Conservation (phyloP, 2,329 filamentous ascomycete genomes). For the Alternaria hordeiaustralica region DNA sequence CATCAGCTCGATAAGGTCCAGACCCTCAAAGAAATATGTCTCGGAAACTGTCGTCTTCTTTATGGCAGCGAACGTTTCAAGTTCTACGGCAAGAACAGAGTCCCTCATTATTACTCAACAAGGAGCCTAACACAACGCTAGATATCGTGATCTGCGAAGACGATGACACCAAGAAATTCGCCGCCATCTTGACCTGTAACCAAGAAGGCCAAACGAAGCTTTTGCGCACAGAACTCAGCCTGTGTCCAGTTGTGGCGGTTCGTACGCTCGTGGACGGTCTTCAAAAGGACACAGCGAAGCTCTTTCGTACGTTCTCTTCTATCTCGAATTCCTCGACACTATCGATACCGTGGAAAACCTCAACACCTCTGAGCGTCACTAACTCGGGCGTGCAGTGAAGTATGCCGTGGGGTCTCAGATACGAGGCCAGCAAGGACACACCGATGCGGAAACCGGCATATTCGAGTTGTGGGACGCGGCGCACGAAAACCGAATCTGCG, state of each 20-base stretch:
- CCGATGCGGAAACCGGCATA: neutral
- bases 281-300: conserved; percentile 25
- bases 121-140: conserved; percentile 7
- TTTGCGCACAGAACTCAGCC: conserved; percentile 74
- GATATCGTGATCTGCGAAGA: conserved; percentile 26
- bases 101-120: too few species aligned
- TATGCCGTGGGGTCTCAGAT: conserved; percentile 25
- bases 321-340: too few species aligned
- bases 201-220: conserved; percentile 75
- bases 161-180: conserved; percentile 65
- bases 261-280: conserved; percentile 26
- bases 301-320: conserved; percentile 25
- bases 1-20: conserved; percentile 60
- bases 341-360: neutral
- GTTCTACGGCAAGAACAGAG: conserved; percentile 25
- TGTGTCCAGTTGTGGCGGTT: conserved; percentile 69
- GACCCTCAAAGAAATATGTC: conserved; percentile 15
- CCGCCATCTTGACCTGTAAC: conserved; percentile 94
- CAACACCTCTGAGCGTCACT: neutral
- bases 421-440: conserved; percentile 23
- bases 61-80: conserved; percentile 36
- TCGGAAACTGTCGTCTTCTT: conserved; percentile 35
- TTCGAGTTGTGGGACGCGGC: conserved; percentile 13
- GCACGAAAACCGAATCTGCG: neutral
- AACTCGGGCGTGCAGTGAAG: conserved; percentile 17